phyloP scores from a whole-genome alignment of 495 filamentous ascomycete species.

The Sordaria brevicollis region DNA sequence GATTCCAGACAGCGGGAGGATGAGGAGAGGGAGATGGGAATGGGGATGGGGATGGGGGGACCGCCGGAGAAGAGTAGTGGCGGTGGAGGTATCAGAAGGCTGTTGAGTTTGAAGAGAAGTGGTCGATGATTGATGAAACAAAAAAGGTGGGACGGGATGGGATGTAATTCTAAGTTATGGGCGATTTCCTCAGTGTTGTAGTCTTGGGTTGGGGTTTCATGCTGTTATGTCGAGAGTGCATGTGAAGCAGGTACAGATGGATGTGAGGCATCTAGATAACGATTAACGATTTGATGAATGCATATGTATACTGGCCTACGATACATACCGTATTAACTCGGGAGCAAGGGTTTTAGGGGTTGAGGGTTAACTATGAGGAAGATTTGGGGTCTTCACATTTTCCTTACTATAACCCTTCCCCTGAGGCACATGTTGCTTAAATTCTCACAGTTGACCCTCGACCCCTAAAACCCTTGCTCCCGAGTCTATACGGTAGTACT shows the following conservation, averaged over 20 bases:
- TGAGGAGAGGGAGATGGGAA: not conserved
- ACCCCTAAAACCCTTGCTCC: too few species aligned
- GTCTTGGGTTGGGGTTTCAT: not conserved
- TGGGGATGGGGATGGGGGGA: not conserved
- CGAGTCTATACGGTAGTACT: too few species aligned
- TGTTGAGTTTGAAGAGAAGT: conserved; percentile 10
- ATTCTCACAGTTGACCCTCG: too few species aligned
- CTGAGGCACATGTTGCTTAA: too few species aligned
- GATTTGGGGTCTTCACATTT: too few species aligned
- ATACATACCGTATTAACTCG: too few species aligned
- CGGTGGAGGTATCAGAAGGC: conserved; percentile 7
- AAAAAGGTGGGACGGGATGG: not conserved
- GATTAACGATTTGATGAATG: not conserved
- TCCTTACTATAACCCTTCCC: too few species aligned
- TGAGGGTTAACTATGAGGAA: too few species aligned
- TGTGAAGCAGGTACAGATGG: not conserved
- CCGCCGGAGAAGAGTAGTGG: conserved; percentile 1
- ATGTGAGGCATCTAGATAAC: not conserved
- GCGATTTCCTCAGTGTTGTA: not conserved
- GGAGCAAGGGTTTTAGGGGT: too few species aligned
- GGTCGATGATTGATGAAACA: not conserved
- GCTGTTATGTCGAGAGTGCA: not conserved
- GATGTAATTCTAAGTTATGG: not conserved
- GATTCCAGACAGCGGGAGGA: not conserved
- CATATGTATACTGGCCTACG: too few species aligned